Conservation (phyloP, 257 asterid species). For the Datura wrightii region DNA sequence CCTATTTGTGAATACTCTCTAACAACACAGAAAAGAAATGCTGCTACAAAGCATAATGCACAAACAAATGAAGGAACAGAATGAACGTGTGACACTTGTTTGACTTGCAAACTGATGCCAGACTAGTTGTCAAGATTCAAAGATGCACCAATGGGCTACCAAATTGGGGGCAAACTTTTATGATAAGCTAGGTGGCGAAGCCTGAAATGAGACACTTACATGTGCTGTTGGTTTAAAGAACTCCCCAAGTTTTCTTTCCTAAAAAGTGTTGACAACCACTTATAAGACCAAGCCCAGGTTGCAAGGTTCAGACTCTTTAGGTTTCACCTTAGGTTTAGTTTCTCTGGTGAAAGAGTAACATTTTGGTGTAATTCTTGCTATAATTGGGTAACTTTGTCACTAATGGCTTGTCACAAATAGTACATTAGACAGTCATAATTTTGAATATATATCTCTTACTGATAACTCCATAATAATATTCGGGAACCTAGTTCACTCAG, state of each 20-base stretch:
- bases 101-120: slow-evolving; percentile 4
- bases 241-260: slow-evolving; percentile 18
- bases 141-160: neutral
- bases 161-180: neutral
- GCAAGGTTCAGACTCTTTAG: slow-evolving; percentile 2
- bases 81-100: neutral
- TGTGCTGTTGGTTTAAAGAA: slow-evolving; percentile 11
- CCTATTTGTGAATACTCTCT: neutral
- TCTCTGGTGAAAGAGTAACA: slow-evolving; percentile 13
- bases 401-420: slow-evolving; percentile 19
- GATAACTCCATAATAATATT: slow-evolving; percentile 7
- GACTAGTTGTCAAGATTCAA: slow-evolving; percentile 13
- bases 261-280: neutral
- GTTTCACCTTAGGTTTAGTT: neutral
- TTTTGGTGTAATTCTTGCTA: neutral
- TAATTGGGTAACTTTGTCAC: neutral
- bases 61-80: slow-evolving; percentile 21
- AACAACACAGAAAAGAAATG: neutral
- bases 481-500: neutral
- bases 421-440: neutral
- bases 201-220: neutral
- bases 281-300: neutral
- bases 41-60: neutral
- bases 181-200: neutral
- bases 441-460: neutral